These are phyloP conservation scores for Diversispora eburnea DNA, from an alignment of 192 early-diverging fungal species.

Conservation along the genomic window DNA sequence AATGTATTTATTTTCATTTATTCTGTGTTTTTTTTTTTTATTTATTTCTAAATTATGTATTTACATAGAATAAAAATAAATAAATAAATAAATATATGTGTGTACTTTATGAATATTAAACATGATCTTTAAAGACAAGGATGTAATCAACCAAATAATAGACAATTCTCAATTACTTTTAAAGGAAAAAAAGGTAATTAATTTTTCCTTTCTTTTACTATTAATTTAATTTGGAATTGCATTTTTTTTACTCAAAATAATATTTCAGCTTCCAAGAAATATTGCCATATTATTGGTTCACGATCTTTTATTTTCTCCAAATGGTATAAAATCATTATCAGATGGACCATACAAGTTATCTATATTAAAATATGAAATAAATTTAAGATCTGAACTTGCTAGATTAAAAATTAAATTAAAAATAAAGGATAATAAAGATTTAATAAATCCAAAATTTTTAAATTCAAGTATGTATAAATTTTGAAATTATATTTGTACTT, in stretches of 20 bases:
- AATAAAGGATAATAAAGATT: slow-evolving; percentile 62
- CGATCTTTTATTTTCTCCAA: slow-evolving; percentile 77
- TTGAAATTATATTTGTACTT: too few species aligned
- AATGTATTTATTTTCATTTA: slow-evolving; percentile 46
- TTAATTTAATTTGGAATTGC: too few species aligned
- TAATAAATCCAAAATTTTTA: slow-evolving; percentile 58
- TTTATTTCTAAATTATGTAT: too few species aligned
- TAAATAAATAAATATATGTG: too few species aligned
- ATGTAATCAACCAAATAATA: slow-evolving; percentile 48
- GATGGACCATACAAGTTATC: slow-evolving; percentile 59
- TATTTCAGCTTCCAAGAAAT: slow-evolving; percentile 5
- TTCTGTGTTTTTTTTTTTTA: too few species aligned
- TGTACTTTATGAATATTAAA: too few species aligned
- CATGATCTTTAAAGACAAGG: slow-evolving; percentile 37
- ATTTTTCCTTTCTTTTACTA: neutral
- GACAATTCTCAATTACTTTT: slow-evolving; percentile 46
- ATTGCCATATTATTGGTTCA: slow-evolving; percentile 73
- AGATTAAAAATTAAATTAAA: slow-evolving; percentile 69
- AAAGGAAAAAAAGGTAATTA: slow-evolving; percentile 50
- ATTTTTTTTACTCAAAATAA: neutral
- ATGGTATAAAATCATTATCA: slow-evolving; percentile 62
- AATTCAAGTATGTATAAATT: slow-evolving; percentile 49
- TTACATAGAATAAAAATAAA: too few species aligned
- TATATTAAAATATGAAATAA: slow-evolving; percentile 62
- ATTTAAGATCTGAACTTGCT: slow-evolving; percentile 74